phyloP scores from a whole-genome alignment of 768 basidiomycete genomes.

The Phlegmacium glaucopus region DNA sequence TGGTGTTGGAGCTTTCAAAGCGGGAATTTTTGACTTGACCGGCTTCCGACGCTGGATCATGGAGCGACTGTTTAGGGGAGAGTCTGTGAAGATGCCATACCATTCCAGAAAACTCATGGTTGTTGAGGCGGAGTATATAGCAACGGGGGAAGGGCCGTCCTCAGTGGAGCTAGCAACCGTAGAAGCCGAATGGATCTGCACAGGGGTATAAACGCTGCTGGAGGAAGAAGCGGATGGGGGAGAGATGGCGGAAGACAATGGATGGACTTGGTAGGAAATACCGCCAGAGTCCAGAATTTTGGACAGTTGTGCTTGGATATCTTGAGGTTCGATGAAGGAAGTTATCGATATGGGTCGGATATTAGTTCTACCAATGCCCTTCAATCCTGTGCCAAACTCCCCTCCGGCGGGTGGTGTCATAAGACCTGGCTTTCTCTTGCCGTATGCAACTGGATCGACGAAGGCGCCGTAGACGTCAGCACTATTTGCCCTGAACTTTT shows the following conservation, averaged over 20 bases:
- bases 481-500: conserved; percentile 21
- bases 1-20: conserved; percentile 16
- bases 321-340: conserved; percentile 23
- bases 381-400: conserved; percentile 12
- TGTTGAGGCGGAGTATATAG: conserved; percentile 28
- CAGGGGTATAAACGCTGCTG: conserved; percentile 17
- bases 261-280: conserved; percentile 19
- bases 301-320: conserved; percentile 26
- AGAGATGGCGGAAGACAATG: conserved; percentile 19
- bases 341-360: conserved; percentile 27
- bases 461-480: conserved; percentile 7
- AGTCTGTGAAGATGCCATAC: conserved; percentile 33
- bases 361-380: conserved; percentile 15
- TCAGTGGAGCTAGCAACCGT: conserved; percentile 6
- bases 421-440: conserved; percentile 12
- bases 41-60: conserved; percentile 13
- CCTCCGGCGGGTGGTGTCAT: conserved; percentile 10
- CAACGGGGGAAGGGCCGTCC: conserved; percentile 21
- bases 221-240: conserved; percentile 16
- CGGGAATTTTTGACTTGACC: conserved; percentile 10
- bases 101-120: conserved; percentile 34
- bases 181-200: conserved; percentile 14
- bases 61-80: conserved; percentile 19
- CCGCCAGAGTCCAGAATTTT: conserved; percentile 24
- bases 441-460: conserved; percentile 3